These are phyloP conservation scores for Elaeagnus macrophylla DNA, from an alignment of 306 rosid genomes.

Conservation along the genomic window DNA sequence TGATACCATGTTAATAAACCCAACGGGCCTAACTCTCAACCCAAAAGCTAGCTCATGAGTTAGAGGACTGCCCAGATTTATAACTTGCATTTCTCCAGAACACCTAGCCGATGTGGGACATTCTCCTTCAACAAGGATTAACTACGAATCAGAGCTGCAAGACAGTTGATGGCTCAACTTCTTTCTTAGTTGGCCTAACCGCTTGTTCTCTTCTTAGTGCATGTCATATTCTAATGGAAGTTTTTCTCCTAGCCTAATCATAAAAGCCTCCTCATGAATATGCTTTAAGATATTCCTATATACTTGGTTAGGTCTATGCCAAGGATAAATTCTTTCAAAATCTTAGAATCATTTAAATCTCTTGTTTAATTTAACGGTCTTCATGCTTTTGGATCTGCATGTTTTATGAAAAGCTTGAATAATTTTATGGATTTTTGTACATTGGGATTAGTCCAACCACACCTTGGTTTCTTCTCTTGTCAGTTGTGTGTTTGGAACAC, in stretches of 20 bases:
- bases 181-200: conserved; percentile 3
- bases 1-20: too few relatives aligned
- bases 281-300: background rate
- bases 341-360: background rate
- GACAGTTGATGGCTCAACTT: background rate
- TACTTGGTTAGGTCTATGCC: background rate
- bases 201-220: conserved; percentile 3
- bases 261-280: background rate
- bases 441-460: background rate
- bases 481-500: conserved; percentile 97
- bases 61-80: too few relatives aligned
- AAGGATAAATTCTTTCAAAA: background rate
- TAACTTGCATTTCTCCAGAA: too few relatives aligned
- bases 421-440: background rate
- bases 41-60: too few relatives aligned
- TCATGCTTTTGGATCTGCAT: background rate
- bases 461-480: conserved; percentile 21
- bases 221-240: background rate
- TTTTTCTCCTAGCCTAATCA: background rate
- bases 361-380: conserved; percentile 1
- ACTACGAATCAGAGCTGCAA: background rate
- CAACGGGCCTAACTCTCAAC: too few relatives aligned
- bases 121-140: too few relatives aligned
- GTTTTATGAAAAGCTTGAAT: background rate
- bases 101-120: too few relatives aligned